phyloP scores from a whole-genome alignment of 1,139 yeast genomes.

The Scheffersomyces parashehatae region DNA sequence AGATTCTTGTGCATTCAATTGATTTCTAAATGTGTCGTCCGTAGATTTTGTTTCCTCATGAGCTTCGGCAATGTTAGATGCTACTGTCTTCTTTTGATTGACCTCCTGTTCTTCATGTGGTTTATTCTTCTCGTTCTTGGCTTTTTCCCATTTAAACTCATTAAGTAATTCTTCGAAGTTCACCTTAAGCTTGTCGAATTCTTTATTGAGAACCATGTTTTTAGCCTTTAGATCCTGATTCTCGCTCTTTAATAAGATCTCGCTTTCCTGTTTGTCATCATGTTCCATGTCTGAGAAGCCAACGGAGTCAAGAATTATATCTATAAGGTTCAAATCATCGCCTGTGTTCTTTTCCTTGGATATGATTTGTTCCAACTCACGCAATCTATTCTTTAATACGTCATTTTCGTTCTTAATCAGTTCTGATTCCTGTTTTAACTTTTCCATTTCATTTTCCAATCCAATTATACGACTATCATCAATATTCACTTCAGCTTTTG shows the following conservation, averaged over 20 bases:
- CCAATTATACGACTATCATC: constrained; percentile 1
- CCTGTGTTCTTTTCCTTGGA: not conserved
- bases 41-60: too few species aligned
- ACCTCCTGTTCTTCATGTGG: not conserved
- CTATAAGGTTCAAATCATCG: not conserved
- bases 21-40: not conserved
- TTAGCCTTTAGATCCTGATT: constrained; percentile 16
- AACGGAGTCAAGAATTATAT: not conserved
- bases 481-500: not conserved
- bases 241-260: constrained; percentile 7
- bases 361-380: constrained; percentile 3
- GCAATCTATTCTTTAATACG: not conserved
- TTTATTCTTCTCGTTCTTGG: not conserved
- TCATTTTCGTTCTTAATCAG: not conserved
- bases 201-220: constrained; percentile 4
- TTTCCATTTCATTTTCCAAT: constrained; percentile 11
- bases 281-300: not conserved
- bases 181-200: constrained; percentile 6
- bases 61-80: not conserved
- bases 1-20: constrained; percentile 2
- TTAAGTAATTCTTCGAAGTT: constrained; percentile 8
- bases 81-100: not conserved
- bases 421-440: constrained; percentile 8
- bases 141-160: constrained; percentile 9
- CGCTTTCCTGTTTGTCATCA: not conserved